A percentile compares a stretch with the other conserved stretches of the same genome.
Conservation (phyloP, 345 rosid genomes). For the Rhodamnia rubescens region DNA sequence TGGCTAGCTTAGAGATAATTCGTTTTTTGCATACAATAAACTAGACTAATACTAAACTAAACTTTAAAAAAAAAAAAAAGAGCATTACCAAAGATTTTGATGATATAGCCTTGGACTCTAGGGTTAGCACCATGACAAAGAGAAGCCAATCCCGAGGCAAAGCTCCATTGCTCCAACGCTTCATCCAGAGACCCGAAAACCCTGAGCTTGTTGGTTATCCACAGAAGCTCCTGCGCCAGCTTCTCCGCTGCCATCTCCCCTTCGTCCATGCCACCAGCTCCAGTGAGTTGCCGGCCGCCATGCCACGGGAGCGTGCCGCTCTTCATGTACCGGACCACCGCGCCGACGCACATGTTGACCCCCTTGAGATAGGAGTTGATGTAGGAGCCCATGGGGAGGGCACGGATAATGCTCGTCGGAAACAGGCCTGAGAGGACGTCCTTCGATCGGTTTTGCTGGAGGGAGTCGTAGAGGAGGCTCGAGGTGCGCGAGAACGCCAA, state of each 20-base stretch:
- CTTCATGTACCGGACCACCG: constrained; percentile 21
- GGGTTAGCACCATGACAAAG: constrained; percentile 44
- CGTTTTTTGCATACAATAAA: background rate
- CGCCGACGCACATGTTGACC: constrained; percentile 19
- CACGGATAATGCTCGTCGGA: constrained; percentile 27
- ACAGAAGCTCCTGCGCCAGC: constrained; percentile 58
- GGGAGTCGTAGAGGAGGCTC: constrained; percentile 29
- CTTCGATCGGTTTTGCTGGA: constrained; percentile 13
- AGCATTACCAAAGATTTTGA: constrained; percentile 48
- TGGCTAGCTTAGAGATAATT: background rate
- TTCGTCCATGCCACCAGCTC: constrained; percentile 3
- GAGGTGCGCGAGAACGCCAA: constrained; percentile 48
- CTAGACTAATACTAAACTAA: background rate
- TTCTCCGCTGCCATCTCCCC: constrained; percentile 49
- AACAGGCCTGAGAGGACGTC: constrained; percentile 7
- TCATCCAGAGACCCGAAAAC: constrained; percentile 43
- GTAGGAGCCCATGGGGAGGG: constrained; percentile 46
- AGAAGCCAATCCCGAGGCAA: constrained; percentile 51
- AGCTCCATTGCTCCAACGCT: constrained; percentile 65
- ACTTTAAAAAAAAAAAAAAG: background rate
- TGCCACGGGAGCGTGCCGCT: constrained; percentile 9
- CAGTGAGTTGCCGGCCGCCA: background rate
- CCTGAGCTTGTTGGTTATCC: constrained; percentile 50
- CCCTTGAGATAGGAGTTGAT: constrained; percentile 39
- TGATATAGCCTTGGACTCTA: constrained; percentile 53